These are phyloP conservation scores for Candida maltosa DNA, from an alignment of 805 yeast genomes.

Conservation along the genomic window DNA sequence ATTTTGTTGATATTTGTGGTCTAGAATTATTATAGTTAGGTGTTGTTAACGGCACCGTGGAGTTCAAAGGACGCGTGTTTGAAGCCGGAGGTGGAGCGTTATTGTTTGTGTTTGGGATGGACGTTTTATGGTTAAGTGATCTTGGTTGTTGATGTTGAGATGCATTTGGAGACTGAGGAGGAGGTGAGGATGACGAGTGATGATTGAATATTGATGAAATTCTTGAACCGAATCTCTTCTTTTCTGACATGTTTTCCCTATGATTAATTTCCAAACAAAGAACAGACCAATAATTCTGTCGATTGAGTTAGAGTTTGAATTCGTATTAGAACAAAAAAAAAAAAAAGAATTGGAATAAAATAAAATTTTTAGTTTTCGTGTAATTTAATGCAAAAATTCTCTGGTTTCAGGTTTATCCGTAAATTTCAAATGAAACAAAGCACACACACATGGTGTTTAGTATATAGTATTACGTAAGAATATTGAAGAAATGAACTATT, in stretches of 20 bases:
- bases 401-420: no score
- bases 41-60: constrained; percentile 1
- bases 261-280: not conserved
- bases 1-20: not conserved
- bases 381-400: no score
- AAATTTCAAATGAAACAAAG: no score
- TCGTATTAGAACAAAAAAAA: no score
- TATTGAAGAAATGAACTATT: no score
- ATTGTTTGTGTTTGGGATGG: not conserved
- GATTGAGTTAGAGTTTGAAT: no score
- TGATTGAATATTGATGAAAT: constrained; percentile 27
- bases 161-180: constrained; percentile 7
- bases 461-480: no score
- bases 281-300: no score
- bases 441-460: no score
- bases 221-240: constrained; percentile 26
- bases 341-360: no score
- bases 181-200: constrained; percentile 4
- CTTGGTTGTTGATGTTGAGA: not conserved
- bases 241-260: constrained; percentile 9
- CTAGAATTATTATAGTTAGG: not conserved
- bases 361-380: no score
- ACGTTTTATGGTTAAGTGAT: not conserved
- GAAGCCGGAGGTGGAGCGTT: constrained; percentile 2
- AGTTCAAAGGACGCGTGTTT: constrained; percentile 5